These are phyloP conservation scores for Davidsoniella neocaledoniae DNA, from an alignment of 2,329 filamentous ascomycete genomes.

Conservation along the genomic window DNA sequence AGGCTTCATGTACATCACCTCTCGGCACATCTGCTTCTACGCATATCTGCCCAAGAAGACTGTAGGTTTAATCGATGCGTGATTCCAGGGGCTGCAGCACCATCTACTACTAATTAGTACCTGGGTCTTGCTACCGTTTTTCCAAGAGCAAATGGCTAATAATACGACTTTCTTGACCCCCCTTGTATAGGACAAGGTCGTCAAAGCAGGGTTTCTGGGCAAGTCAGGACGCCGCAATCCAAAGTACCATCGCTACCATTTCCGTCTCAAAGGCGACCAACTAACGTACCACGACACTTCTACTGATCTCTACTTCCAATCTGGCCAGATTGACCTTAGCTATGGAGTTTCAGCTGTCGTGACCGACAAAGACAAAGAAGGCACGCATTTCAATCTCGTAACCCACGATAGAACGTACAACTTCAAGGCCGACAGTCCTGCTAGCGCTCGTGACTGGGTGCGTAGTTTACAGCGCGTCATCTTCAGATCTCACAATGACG, in stretches of 20 bases:
- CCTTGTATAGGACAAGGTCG: slow-evolving; percentile 42
- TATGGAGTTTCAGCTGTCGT: slow-evolving; percentile 80
- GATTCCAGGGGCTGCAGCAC: background rate
- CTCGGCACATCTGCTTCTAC: slow-evolving; percentile 89
- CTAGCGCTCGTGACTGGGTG: slow-evolving; percentile 92
- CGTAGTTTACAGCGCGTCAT: slow-evolving; percentile 87
- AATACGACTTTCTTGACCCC: background rate
- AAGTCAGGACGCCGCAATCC: slow-evolving; percentile 83
- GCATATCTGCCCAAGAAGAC: slow-evolving; percentile 91
- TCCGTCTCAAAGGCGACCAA: slow-evolving; percentile 79
- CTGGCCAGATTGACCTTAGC: slow-evolving; percentile 78
- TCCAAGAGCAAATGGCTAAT: background rate
- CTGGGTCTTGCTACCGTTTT: background rate
- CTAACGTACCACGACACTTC: slow-evolving; percentile 76
- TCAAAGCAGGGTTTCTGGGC: slow-evolving; percentile 74
- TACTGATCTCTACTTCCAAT: slow-evolving; percentile 77
- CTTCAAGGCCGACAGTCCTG: slow-evolving; percentile 73
- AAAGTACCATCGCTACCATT: slow-evolving; percentile 83
- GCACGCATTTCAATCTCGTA: slow-evolving; percentile 59
- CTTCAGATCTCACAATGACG: slow-evolving; percentile 88
- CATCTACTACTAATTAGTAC: background rate
- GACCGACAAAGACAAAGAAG: slow-evolving; percentile 61
- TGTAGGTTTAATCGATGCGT: slow-evolving; percentile 28
- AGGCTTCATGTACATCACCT: slow-evolving; percentile 90
- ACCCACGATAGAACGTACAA: slow-evolving; percentile 72